Conservation (phyloP, 495 filamentous ascomycete species). For the Neurospora africana region DNA sequence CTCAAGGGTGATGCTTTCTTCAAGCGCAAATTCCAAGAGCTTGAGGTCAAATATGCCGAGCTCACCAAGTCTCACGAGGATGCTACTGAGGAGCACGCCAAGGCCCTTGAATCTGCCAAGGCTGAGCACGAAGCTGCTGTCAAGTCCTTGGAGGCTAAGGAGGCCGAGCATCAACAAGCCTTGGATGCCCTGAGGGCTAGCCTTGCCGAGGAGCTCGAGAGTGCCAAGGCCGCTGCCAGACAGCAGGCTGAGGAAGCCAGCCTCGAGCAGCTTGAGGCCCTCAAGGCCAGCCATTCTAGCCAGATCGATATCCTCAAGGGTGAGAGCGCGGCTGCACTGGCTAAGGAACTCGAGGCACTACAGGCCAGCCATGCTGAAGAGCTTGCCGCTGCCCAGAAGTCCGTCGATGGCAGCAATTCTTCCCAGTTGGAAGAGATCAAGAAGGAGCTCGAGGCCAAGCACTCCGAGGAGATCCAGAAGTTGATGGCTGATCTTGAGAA, state of each 20-base stretch:
- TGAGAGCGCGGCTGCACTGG: conserved; percentile 27
- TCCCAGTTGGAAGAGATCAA: conserved; percentile 20
- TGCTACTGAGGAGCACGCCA: conserved; percentile 22
- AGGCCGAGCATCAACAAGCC: conserved; percentile 31
- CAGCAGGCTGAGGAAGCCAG: conserved; percentile 27
- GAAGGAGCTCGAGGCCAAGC: conserved; percentile 27
- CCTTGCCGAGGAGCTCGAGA: conserved; percentile 36
- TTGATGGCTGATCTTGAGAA: conserved; percentile 1
- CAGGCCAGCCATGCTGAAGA: conserved; percentile 30
- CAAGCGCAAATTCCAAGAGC: conserved; percentile 41
- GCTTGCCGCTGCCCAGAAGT: conserved; percentile 18
- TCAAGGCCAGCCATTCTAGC: conserved; percentile 39
- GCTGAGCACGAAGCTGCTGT: conserved; percentile 24
- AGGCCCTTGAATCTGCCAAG: conserved; percentile 29
- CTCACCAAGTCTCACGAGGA: conserved; percentile 30
- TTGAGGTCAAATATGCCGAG: conserved; percentile 37
- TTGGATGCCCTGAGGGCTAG: conserved; percentile 34
- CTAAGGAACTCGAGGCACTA: conserved; percentile 31
- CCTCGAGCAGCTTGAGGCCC: conserved; percentile 27
- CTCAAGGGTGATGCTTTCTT: conserved; percentile 45
- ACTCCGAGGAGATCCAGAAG: conserved; percentile 21
- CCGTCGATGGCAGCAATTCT: conserved; percentile 16
- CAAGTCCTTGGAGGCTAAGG: conserved; percentile 28
- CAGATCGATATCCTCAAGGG: conserved; percentile 32
- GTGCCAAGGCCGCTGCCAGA: conserved; percentile 28